phyloP scores from a whole-genome alignment of 768 basidiomycete genomes.

The Tricholoma bakamatsutake region DNA sequence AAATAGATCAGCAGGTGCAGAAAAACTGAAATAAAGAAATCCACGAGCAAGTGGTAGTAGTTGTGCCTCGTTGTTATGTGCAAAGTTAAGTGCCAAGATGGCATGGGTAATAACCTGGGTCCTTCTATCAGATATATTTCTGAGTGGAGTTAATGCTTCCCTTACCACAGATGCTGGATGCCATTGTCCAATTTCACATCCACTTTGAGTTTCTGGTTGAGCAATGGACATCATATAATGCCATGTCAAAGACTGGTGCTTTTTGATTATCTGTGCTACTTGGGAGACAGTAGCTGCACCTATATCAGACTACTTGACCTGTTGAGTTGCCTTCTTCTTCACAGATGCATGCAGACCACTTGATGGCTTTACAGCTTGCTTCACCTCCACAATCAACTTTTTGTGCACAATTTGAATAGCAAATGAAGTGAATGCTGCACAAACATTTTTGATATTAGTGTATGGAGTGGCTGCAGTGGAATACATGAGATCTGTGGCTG shows the following conservation, averaged over 20 bases:
- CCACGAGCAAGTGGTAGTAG: slow-evolving; percentile 15
- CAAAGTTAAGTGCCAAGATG: slow-evolving; percentile 6
- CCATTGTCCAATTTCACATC: background rate
- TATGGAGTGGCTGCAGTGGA: slow-evolving; percentile 5
- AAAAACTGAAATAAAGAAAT: slow-evolving; percentile 15
- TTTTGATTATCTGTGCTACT: background rate
- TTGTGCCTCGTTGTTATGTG: slow-evolving; percentile 13
- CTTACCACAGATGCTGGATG: background rate
- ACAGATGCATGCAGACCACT: slow-evolving; percentile 17
- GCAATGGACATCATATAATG: background rate
- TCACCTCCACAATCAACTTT: slow-evolving; percentile 15
- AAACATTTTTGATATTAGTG: slow-evolving; percentile 15
- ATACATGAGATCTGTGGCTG: background rate
- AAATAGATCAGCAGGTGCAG: slow-evolving; percentile 10
- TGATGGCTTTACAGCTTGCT: slow-evolving; percentile 5
- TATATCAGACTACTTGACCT: background rate
- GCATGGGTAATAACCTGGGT: slow-evolving; percentile 9
- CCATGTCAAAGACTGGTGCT: slow-evolving; percentile 1
- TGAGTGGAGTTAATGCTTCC: background rate
- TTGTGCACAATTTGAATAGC: slow-evolving; percentile 19
- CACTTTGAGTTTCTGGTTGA: background rate
- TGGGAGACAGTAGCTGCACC: background rate
- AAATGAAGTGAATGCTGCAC: slow-evolving; percentile 20
- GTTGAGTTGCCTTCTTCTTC: background rate
- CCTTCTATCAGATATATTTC: background rate